phyloP scores from a whole-genome alignment of 2,329 filamentous ascomycete species.

The Cercospora sp. region DNA sequence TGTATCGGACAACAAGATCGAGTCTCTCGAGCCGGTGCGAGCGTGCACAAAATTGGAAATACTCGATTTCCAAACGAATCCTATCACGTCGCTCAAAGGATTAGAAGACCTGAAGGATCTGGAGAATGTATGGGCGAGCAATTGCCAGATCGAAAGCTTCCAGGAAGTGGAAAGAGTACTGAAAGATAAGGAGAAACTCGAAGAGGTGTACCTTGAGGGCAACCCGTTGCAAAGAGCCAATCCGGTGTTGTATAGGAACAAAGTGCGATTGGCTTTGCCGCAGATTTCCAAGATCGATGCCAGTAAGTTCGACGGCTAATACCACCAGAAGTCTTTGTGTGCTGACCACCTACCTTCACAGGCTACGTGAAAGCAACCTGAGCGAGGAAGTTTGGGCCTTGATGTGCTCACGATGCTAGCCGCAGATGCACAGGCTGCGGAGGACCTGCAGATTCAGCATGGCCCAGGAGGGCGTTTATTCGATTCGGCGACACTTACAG shows the following conservation, averaged over 20 bases:
- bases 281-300: conserved; percentile 94
- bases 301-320: conserved; percentile 63
- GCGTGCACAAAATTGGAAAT: conserved; percentile 62
- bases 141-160: conserved; percentile 79
- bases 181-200: conserved; percentile 73
- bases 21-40: conserved; percentile 68
- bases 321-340: not conserved
- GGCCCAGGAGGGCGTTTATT: not conserved
- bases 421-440: not conserved
- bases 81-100: conserved; percentile 71
- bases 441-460: not conserved
- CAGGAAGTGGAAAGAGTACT: conserved; percentile 77
- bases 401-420: not conserved
- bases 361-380: conserved; percentile 30
- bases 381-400: not conserved
- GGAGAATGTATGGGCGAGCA: conserved; percentile 92
- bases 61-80: conserved; percentile 88
- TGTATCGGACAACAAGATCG: conserved; percentile 90
- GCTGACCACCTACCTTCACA: conserved; percentile 15
- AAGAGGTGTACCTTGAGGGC: conserved; percentile 94
- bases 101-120: conserved; percentile 68
- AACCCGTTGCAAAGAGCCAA: conserved; percentile 80
- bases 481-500: not conserved
- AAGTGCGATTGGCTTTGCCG: conserved; percentile 82
- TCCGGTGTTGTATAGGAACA: conserved; percentile 90